Evolutionary conservation across 2,329 filamentous ascomycete species (phyloP), one percentile per base, ranked within the genome.

Genomic region (Cadophora luteo-olivacea): DNA sequence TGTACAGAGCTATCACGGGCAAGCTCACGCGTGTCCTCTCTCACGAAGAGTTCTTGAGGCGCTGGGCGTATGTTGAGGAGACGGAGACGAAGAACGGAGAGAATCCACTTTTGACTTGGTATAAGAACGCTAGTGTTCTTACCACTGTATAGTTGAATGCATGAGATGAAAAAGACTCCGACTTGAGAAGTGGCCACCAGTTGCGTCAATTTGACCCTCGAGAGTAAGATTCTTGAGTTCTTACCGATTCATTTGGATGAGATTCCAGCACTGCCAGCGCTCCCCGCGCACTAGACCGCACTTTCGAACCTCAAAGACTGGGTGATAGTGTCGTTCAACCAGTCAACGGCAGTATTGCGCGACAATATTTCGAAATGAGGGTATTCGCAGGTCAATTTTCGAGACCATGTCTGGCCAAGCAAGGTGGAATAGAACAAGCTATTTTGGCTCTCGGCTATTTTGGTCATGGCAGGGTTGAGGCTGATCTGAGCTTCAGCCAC

Each of bases 71-170:
- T 78, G 84, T 97, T 61, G 93, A 96, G 78, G 93, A 97, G 76
- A 98, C 95, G 24, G 86, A 92, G 83, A 97, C 94, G 54, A 86
- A 86, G 75, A 97, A 91, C 78, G 96, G 96, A 22, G 96, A 99
- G 83, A 98, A 98, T 79, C 95, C 95, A 55, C 81, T 99, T 77
- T 78, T 98, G 80, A 91, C 84, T 75, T 97, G 96, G 91, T 99
- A 98, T 82, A 92, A 92, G 82, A 99, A 99, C 80, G 94, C 95
- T 64, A 96, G 92, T 80, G 92, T 97, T 75, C 87, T 98, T 86
- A 90, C 93, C 62, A 97, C 94, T 64, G 87, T 96, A 48, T 73
- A 71, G 58, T 48, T 48, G 52, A 70, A 64, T 38, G 19, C 22
- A 65, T 60, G 45, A 68, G 22, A 69, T 63, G 60, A 24, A 36